These are phyloP conservation scores for Candida frijolesensis DNA, from an alignment of 1,139 yeast species.

Conservation along the genomic window DNA sequence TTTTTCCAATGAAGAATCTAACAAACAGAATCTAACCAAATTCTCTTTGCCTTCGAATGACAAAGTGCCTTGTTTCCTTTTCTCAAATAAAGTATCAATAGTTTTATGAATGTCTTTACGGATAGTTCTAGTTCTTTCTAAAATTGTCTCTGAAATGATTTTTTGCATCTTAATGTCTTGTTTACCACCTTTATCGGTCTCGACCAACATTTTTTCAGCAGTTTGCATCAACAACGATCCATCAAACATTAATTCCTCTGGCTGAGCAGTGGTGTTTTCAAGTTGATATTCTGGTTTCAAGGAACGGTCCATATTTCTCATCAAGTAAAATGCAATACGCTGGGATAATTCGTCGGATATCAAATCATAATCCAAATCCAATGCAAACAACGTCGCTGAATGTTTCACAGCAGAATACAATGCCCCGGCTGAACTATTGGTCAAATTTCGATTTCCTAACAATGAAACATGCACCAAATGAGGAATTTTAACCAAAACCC, in stretches of 20 bases:
- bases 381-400: slow-evolving; percentile 62
- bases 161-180: slow-evolving; percentile 43
- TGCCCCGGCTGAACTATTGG: slow-evolving; percentile 63
- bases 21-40: slow-evolving; percentile 43
- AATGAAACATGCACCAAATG: slow-evolving; percentile 77
- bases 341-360: slow-evolving; percentile 74
- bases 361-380: slow-evolving; percentile 72
- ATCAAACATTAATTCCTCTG: slow-evolving; percentile 50
- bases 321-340: slow-evolving; percentile 76
- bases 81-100: slow-evolving; percentile 42
- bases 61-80: slow-evolving; percentile 38
- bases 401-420: slow-evolving; percentile 71
- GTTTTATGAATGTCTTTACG: slow-evolving; percentile 44
- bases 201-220: slow-evolving; percentile 59
- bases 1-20: slow-evolving; percentile 47
- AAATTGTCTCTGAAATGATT: slow-evolving; percentile 44
- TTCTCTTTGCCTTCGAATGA: slow-evolving; percentile 50
- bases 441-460: slow-evolving; percentile 61
- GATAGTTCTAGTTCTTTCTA: slow-evolving; percentile 45
- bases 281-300: slow-evolving; percentile 41
- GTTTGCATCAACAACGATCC: slow-evolving; percentile 60
- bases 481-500: slow-evolving; percentile 68
- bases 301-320: slow-evolving; percentile 76
- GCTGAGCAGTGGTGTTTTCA: slow-evolving; percentile 24
- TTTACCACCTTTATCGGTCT: slow-evolving; percentile 34